Evolutionary conservation across 1,139 yeast species (phyloP).

Genomic region (Suhomyces choctaworum): DNA sequence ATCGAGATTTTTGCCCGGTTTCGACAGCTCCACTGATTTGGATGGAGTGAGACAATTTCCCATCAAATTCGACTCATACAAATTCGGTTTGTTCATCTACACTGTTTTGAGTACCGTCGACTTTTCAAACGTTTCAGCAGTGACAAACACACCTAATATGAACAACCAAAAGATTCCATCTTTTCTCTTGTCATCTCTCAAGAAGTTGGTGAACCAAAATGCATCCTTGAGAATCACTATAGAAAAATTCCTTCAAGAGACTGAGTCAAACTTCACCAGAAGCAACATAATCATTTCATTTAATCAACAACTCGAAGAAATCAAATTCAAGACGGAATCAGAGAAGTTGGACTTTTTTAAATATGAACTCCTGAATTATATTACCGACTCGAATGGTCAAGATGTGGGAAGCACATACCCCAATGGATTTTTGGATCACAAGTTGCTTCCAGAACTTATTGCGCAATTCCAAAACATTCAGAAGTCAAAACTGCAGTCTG

Average conservation of each 20-base stretch:
- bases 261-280: constrained; percentile 36
- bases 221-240: constrained; percentile 47
- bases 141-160: constrained; percentile 7
- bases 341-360: constrained; percentile 58
- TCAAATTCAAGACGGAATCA: constrained; percentile 48
- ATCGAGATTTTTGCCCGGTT: constrained; percentile 24
- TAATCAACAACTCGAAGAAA: constrained; percentile 51
- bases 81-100: constrained; percentile 58
- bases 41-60: constrained; percentile 40
- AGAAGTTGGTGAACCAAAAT: constrained; percentile 26
- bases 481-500: constrained; percentile 18
- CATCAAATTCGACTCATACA: constrained; percentile 62
- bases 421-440: constrained; percentile 59
- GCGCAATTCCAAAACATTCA: constrained; percentile 32
- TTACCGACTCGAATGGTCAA: constrained; percentile 16
- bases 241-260: constrained; percentile 51
- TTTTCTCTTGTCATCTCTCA: constrained; percentile 17
- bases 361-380: constrained; percentile 36
- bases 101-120: constrained; percentile 37
- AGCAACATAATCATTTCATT: constrained; percentile 47
- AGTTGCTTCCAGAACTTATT: constrained; percentile 67
- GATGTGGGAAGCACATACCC: constrained; percentile 41
- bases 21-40: constrained; percentile 43
- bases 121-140: constrained; percentile 10
- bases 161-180: constrained; percentile 11